Conservation (phyloP, 345 rosid genomes). For the Euphorbia peplus region DNA sequence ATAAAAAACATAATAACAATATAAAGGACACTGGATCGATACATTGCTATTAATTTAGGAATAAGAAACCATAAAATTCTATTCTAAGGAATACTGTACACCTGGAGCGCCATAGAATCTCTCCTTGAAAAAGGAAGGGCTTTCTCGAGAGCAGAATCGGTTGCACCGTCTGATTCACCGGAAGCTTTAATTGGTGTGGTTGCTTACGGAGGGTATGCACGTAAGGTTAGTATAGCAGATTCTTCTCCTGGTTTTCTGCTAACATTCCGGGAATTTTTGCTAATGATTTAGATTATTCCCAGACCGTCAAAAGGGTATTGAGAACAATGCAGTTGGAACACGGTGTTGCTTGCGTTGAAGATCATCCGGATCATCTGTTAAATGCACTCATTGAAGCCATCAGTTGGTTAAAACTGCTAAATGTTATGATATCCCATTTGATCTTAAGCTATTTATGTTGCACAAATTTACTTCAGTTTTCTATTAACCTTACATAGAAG, state of each 20-base stretch:
- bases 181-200: conserved; percentile 44
- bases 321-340: conserved; percentile 39
- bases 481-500: no score
- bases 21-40: no score
- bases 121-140: conserved; percentile 42
- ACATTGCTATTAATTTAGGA: no score
- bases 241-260: not conserved
- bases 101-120: no score
- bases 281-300: conserved; percentile 3
- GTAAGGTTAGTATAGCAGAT: conserved; percentile 34
- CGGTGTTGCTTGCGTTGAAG: conserved; percentile 38
- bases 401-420: conserved; percentile 50
- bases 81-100: no score
- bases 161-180: conserved; percentile 1
- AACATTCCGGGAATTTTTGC: not conserved
- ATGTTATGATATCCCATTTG: conserved; percentile 24
- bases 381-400: conserved; percentile 45
- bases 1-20: no score
- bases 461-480: no score
- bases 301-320: conserved; percentile 58
- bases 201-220: conserved; percentile 60
- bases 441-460: no score
- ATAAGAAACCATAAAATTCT: no score
- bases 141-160: conserved; percentile 35
- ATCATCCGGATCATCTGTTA: conserved; percentile 43